Base-by-base conservation (phyloP, 768 basidiomycete species). In the Daedalea quercina region DNA sequence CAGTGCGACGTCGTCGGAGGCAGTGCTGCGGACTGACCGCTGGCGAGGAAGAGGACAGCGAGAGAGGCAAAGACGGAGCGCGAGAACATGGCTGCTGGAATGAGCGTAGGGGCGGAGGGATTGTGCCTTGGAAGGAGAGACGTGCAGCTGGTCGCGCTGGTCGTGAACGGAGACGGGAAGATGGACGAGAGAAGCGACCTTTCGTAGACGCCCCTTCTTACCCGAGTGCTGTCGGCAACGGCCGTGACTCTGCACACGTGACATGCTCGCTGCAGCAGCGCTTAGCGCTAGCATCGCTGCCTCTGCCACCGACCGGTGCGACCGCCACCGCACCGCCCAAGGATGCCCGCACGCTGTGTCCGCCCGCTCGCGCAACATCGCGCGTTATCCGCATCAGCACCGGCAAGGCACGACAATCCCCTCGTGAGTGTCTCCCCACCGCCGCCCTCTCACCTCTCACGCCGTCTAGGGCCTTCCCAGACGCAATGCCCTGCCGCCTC, bases 361-460 rank as follows among this genome's bases (percentile, higher is more conserved):
- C 28, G n/a, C 28, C 28, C 28, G 28, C 28, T n/a, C n/a, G n/a
- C n/a, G 11, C 25, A 25, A 7, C 47, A 31, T 9, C 37, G 37
- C 15, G 13, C 37, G 37, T 19, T 49, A 3, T 25, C 35, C 12
- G 20, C 22, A 12, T 49, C 47, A 31, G 17, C 47, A 4, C 6
- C 17, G 3, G n/a, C 8, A 31, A 37, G 33, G 45, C 82, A 82
- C 70, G 80, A 79, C 57, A 83, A 83, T 44, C 82, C 82, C 7
- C 65, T 83, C 62, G 81, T 81, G 63, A 60, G 69, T 50, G 9
- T 47, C 34, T 19, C 13, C 11, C 26, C 41, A 28, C 22, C n/a
- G n/a, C 13, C 42, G 31, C 22, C 46, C 35, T 48, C 22, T 53
- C 47, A 45, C 15, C 47, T 44, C 24, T 40, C 51, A 66, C 58